Evolutionary conservation across 164 flowering plant species (phyloP), one percentile per base, ranked within the genome.

Genomic region (Nymphaea thermarum): DNA sequence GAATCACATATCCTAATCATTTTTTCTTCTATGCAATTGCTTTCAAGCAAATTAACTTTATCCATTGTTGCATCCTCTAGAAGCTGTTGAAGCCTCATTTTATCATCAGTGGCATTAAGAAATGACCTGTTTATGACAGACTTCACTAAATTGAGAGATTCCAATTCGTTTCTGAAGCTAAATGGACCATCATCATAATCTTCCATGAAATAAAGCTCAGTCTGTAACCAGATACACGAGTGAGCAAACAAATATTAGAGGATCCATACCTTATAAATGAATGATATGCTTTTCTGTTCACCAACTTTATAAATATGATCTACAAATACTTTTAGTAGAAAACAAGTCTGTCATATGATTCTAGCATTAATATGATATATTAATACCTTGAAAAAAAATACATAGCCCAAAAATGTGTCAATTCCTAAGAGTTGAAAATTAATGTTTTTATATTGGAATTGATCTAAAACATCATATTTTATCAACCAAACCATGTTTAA

Each of bases 81-180:
- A 44, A 67, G 73, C 70, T 79, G 71, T 74, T 84, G 68, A 62
- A 72, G 60, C 61, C 75, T 71, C 42, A 43, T 70, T 62, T 53
- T 71, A 8, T 60, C 60, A 17, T 63, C 44, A 5, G 44, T 42
- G 64, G 74, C 59, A 78, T 67, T 69, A 6, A 43, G 71, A 11
- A 79, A 62, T 60, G 72, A 73, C 44, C 6, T 67, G 71, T 81
- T 77, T 67, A 84, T 69, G 62, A 74, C 77, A 3, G 80, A 75
- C 36, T 86, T 78, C 51, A 91, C 70, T 25, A 80, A 82, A 72
- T 88, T 81, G 61, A 91, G 87, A 71, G 97, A 86, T 66, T 82
- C 85, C 75, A 89, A 69, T 78, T 91, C 98, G 80, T 91, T 94
- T 77, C 82, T 85, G 36, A 82, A 74, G 75, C 88, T 85, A 76